Base-by-base conservation (phyloP, 257 asterid genomes). In the Buddleja alternifolia region DNA sequence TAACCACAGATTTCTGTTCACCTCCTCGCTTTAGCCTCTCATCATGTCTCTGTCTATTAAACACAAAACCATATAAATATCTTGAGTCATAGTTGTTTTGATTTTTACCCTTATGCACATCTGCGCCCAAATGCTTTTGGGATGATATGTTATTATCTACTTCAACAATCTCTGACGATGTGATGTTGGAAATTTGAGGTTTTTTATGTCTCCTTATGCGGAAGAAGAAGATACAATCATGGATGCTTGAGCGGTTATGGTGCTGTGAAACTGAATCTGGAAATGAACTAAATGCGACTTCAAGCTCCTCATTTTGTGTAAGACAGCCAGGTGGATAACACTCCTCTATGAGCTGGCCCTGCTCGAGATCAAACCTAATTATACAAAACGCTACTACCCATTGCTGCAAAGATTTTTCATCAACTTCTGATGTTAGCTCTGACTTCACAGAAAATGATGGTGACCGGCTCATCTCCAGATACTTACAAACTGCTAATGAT, bases 201-300 rank as follows among this genome's bases (percentile, higher is more conserved):
- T 36, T 70, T 66, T 50, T 84, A 80, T 78, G 83, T 73, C 90
- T 87, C 62, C 80, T 74, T 32, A 83, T 72, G 73, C 98, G 97
- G 82, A 91, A 94, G 83, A 94, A 91, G 83, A 94, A 94, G 57
- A 94, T 86, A 69, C 90, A 89, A 50, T 94, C 99, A 63, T 89
- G 97, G 73, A 89, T 94, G 82, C 97, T 92, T 48, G 99, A 84
- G 63, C 98, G 93, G 58, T 87, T 94, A 61, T 88, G 96, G 69
- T 79, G 71, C 78, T 91, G 99, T n/a, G 99, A 86, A 72, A 89
- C 96, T 72, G 99, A 94, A 85, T 94, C 99, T 0, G 99, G 99
- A 71, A 94, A 94, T 7, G 99, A 91, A 80, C 84, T 94, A 70
- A 91, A 91, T 23, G 99, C 85, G 44, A 94, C 84, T 73, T 87